Base-by-base conservation (phyloP, 2,329 filamentous ascomycete species). In the Nemania sp. region DNA sequence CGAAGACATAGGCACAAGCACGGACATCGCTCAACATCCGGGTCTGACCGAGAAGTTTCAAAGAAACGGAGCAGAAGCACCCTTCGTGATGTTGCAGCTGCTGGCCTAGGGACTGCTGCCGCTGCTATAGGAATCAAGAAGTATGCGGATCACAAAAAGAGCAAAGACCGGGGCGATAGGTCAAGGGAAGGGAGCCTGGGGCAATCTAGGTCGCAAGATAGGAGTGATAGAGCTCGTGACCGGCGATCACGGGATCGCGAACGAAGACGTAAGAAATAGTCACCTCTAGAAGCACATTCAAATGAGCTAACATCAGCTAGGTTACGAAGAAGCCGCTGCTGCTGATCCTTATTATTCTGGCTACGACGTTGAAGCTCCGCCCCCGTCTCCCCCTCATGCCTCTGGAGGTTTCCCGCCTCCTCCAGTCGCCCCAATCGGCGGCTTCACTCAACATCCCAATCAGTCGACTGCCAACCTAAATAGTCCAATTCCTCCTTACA, bases 101-200 rank as follows among this genome's bases (percentile, higher is more conserved):
- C 85, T 0, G 85, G 84, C 5, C 80, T 84, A n/a, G 85, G 82
- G 5, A 85, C 85, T 2, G 88, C 87, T 7, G 89, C 89, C 5
- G 87, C 88, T 0, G 89, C 88, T 5, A 84, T 90, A 65, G 88
- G 88, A 0, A 83, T 90, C 64, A 90, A 89, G 75, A 87, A 89
- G 73, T 88, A 85, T 68, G 82, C 85, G 67, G 84, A 88, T 73
- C 79, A 77, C 62, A 79, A 82, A 76, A 82, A 86, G 63, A 79
- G 78, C 26, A 73, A 82, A 80, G 69, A 85, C 70, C 57, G 76
- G 75, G 66, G 47, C 5, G 64, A 73, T 41, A 75, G 77, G 56
- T 79, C 80, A 15, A 77, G 77, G 65, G 80, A 81, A 5, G 75
- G 77, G 69, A 77, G 70, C 62, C 53, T 35, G 38, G 59, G 59